Percentiles rank a stretch among this genome's conserved stretches.
phyloP scores from a whole-genome alignment of 108 stramenopile species.

The Conticribra weissflogii region DNA sequence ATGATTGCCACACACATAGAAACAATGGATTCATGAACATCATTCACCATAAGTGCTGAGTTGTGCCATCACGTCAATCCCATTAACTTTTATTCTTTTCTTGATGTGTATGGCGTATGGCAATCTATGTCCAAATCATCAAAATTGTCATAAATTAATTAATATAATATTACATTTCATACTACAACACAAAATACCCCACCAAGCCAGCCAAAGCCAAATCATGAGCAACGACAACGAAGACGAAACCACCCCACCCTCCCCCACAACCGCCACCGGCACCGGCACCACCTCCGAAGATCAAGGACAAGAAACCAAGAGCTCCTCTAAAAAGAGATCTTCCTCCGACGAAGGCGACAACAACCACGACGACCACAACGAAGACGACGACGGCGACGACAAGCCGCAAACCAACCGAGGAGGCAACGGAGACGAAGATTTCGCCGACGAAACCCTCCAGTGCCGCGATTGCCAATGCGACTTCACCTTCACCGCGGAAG shows the following conservation, averaged over 20 bases:
- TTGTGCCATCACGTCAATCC: too few relatives aligned
- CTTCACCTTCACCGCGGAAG: slow-evolving; percentile 18
- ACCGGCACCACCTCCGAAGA: neutral
- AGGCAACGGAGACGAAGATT: neutral
- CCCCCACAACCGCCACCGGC: neutral
- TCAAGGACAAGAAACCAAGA: neutral
- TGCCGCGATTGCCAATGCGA: slow-evolving; percentile 17
- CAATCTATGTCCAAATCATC: too few relatives aligned
- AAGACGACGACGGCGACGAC: neutral
- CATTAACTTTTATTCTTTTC: too few relatives aligned
- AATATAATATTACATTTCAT: too few relatives aligned
- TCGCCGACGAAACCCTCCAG: slow-evolving; percentile 9
- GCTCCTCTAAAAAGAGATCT: neutral
- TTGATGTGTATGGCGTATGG: too few relatives aligned
- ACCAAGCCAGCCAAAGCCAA: neutral
- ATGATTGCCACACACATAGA: too few relatives aligned
- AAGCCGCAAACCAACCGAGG: too few relatives aligned
- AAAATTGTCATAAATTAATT: too few relatives aligned
- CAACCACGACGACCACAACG: neutral
- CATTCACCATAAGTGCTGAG: too few relatives aligned
- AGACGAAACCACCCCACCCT: neutral
- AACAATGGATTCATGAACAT: too few relatives aligned
- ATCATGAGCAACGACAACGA: too few relatives aligned
- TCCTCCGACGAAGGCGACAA: neutral
- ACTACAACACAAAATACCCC: neutral